phyloP scores from a whole-genome alignment of 2,329 filamentous ascomycete genomes.

The Trichoderma brevicompactum region DNA sequence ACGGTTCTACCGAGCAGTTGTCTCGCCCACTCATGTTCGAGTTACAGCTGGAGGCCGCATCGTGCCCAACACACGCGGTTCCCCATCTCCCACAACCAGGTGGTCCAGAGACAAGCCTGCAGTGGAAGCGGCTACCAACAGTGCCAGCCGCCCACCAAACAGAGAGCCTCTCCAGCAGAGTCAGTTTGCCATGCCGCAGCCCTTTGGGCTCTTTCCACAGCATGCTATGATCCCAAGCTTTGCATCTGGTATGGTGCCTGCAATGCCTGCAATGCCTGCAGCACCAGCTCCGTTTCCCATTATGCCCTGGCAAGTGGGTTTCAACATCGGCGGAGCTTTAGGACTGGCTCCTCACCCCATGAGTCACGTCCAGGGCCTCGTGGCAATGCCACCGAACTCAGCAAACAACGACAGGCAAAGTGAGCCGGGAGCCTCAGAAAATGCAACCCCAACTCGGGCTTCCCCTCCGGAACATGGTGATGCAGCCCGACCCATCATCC shows the following conservation, averaged over 20 bases:
- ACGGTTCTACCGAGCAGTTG: constrained; percentile 69
- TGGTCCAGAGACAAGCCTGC: constrained; percentile 49
- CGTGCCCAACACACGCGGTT: constrained; percentile 64
- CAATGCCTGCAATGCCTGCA: constrained; percentile 38
- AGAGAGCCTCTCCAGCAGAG: constrained; percentile 29
- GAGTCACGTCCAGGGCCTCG: constrained; percentile 33
- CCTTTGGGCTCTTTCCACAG: constrained; percentile 35
- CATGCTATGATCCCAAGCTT: constrained; percentile 41
- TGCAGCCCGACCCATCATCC: constrained; percentile 49
- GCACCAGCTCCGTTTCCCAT: constrained; percentile 42
- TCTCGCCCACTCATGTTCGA: constrained; percentile 68
- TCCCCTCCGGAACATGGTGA: constrained; percentile 54
- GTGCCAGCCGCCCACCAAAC: constrained; percentile 32
- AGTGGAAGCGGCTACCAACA: constrained; percentile 36
- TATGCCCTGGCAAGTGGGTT: constrained; percentile 49
- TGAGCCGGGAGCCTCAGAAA: constrained; percentile 41
- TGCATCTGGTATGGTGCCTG: constrained; percentile 38
- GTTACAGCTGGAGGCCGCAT: constrained; percentile 70
- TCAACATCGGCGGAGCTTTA: constrained; percentile 40
- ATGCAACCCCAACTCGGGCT: constrained; percentile 40
- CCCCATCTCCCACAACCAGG: constrained; percentile 58
- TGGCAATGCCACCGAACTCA: constrained; percentile 33
- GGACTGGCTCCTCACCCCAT: constrained; percentile 37
- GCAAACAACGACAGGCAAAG: constrained; percentile 38
- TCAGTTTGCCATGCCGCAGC: constrained; percentile 30